phyloP scores from a whole-genome alignment of 257 asterid genomes.

The Datura wrightii region DNA sequence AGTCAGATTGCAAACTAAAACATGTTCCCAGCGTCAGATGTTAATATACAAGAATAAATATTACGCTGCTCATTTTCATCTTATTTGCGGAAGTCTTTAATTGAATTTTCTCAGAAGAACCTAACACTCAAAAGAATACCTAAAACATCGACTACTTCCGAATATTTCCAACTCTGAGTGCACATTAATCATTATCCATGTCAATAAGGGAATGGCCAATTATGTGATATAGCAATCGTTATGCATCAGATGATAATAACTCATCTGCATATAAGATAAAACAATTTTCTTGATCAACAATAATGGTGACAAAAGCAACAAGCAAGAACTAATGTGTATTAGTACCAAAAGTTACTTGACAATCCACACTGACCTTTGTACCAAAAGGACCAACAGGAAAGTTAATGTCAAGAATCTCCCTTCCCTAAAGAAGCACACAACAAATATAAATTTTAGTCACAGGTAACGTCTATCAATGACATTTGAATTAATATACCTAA shows the following conservation, averaged over 20 bases:
- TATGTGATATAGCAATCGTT: background rate
- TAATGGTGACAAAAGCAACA: conserved; percentile 10
- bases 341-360: conserved; percentile 7
- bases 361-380: conserved; percentile 68
- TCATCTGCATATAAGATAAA: background rate
- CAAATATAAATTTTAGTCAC: background rate
- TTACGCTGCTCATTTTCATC: background rate
- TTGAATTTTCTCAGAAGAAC: background rate
- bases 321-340: background rate
- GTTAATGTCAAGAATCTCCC: conserved; percentile 64
- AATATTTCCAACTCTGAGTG: background rate
- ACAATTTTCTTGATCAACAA: conserved; percentile 16
- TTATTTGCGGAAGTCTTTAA: background rate
- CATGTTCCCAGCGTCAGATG: background rate
- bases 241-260: conserved; percentile 19
- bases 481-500: background rate
- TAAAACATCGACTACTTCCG: background rate
- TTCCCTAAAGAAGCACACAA: conserved; percentile 54
- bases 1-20: background rate
- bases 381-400: conserved; percentile 88
- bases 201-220: background rate
- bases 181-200: background rate
- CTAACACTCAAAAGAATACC: conserved; percentile 35
- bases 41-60: background rate
- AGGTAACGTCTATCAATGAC: background rate